These are phyloP conservation scores for Globisporangium recalcitrans DNA, from an alignment of 352 stramenopile genomes.

Conservation along the genomic window DNA sequence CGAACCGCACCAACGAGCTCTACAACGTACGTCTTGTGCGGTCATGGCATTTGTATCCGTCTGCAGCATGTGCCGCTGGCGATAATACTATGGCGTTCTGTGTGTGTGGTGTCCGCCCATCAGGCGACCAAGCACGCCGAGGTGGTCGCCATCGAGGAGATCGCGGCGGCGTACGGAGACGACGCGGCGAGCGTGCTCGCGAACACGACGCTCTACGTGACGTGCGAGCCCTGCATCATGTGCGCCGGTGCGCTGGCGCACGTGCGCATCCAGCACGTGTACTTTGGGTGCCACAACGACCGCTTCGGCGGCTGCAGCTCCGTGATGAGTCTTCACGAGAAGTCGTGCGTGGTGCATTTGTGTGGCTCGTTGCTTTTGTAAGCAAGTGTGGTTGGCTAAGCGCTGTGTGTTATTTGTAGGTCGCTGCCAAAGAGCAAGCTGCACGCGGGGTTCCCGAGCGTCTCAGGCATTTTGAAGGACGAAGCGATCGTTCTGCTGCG, in stretches of 20 bases:
- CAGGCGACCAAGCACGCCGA: slow-evolving; percentile 89
- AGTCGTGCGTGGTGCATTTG: slow-evolving; percentile 38
- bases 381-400: too few species aligned
- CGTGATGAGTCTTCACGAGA: slow-evolving; percentile 80
- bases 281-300: slow-evolving; percentile 91
- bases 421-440: slow-evolving; percentile 38
- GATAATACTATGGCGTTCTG: background rate
- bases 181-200: slow-evolving; percentile 41
- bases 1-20: slow-evolving; percentile 87
- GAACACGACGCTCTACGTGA: slow-evolving; percentile 81
- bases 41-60: too few species aligned
- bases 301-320: slow-evolving; percentile 91
- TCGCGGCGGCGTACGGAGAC: slow-evolving; percentile 44
- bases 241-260: slow-evolving; percentile 85
- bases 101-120: background rate
- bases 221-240: slow-evolving; percentile 94
- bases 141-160: slow-evolving; percentile 86
- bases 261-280: slow-evolving; percentile 67
- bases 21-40: slow-evolving; percentile 51
- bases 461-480: slow-evolving; percentile 73
- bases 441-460: slow-evolving; percentile 57
- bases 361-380: too few species aligned
- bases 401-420: background rate
- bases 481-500: slow-evolving; percentile 83
- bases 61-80: background rate